Evolutionary conservation across 345 rosid species (phyloP), one percentile per base, ranked within the genome.

Genomic region (Lumnitzera racemosa): DNA sequence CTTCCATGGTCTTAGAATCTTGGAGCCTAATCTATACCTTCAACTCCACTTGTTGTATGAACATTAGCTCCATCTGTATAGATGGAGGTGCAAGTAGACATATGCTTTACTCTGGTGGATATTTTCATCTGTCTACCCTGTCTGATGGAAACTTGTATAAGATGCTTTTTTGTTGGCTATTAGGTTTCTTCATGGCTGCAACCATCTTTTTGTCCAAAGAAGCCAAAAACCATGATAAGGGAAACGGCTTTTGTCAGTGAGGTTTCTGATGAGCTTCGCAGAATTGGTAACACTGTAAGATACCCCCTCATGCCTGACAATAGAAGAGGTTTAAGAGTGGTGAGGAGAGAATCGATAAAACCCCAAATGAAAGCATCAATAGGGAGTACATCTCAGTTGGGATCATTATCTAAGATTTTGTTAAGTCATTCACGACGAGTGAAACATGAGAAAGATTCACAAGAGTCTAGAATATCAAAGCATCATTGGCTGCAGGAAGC

Each of bases 141-240:
- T 36, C 43, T 36, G 43, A 36, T 36, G 43, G 31, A 36, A 36
- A 36, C 43, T 36, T 52, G 10, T 52, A 11, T 52, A 5, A 11
- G 7, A 13, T 52, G 49, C 24, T 55, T 43, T 49, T 51, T 53
- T 24, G 65, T 61, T 56, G 47, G 66, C 81, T 36, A 9, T 36
- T 24, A 88, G 96, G 85, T 88, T 66, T 87, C 95, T 36, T 78
- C 80, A 15, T 52, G 70, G 61, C 64, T 91, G 66, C 80, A 62
- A 49, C 65, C 64, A 23, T 78, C 91, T 11, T 71, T 82, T 79
- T 57, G 56, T 31, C 72, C 77, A n/a, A 73, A 86, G 88, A 88
- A 77, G 73, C 75, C 59, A 56, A 56, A 61, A 49, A 72, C 71
- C 70, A 67, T 67, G 53, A 74, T 55, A 5, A 67, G 49, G 71